Conservation (phyloP, 805 yeast species). For the Candida ulmi region DNA sequence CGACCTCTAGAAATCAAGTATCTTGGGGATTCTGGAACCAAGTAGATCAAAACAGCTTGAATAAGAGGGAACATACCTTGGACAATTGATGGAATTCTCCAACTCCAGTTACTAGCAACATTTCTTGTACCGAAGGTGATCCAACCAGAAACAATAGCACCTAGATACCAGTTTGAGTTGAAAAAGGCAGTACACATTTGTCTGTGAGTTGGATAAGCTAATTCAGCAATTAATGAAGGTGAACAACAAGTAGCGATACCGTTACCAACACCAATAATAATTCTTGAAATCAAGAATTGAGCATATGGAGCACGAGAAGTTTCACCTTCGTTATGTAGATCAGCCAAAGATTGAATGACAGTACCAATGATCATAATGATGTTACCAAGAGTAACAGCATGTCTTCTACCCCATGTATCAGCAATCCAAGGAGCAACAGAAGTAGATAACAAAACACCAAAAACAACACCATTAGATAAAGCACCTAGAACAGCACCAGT, state of each 20-base stretch:
- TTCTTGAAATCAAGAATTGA: conserved; percentile 27
- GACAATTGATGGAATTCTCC: conserved; percentile 51
- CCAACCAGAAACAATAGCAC: conserved; percentile 51
- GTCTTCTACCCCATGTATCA: conserved; percentile 39
- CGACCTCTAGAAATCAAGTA: conserved; percentile 36
- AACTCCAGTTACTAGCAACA: conserved; percentile 30
- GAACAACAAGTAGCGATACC: conserved; percentile 38
- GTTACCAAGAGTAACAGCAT: conserved; percentile 21
- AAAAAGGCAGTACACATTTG: conserved; percentile 13
- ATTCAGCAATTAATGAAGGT: conserved; percentile 49
- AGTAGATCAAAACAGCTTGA: conserved; percentile 31
- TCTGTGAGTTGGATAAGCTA: conserved; percentile 41
- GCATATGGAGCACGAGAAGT: conserved; percentile 4
- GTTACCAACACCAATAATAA: conserved; percentile 44
- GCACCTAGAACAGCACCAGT: conserved; percentile 36
- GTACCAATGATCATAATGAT: conserved; percentile 21
- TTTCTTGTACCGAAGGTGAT: conserved; percentile 40
- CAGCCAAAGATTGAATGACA: conserved; percentile 25
- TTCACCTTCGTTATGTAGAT: not conserved
- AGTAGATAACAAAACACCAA: conserved; percentile 33
- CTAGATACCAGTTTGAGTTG: conserved; percentile 37
- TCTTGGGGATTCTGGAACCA: conserved; percentile 48
- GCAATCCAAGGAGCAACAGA: conserved; percentile 23
- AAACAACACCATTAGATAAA: conserved; percentile 34
- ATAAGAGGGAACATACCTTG: conserved; percentile 44